Base-by-base conservation (phyloP, 2,329 filamentous ascomycete genomes). In the Akanthomyces lecanii region DNA sequence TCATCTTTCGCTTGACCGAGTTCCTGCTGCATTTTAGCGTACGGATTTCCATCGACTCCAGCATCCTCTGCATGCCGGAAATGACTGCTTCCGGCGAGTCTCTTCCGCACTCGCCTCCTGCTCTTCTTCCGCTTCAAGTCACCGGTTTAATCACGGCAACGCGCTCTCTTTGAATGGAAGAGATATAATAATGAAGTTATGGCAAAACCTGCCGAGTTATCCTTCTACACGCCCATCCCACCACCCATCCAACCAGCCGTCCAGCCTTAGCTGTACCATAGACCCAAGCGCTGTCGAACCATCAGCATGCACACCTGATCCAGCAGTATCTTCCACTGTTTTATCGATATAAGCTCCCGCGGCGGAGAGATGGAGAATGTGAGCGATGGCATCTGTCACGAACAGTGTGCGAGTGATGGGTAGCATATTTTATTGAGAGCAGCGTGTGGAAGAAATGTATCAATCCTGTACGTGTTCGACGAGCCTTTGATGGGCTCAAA, bases 241-340 rank as follows among this genome's bases (percentile, higher is more conserved):
- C 44, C 44, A 45, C 44, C 44, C 44, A 45, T 45, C 44, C 10
- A 45, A 48, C 56, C 56, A 59, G 30, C 56, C 56, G 30, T 47
- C 48, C 11, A 61, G 21, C 48, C 38, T 61, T 40, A 61, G 33
- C 16, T 53, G n/a, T 12, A 61, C 58, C 45, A 61, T 40, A 23
- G 38, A 11, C 14, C 58, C 58, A 28, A 61, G 45, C 30, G 30
- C 21, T 42, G 58, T 61, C n/a, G 58, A 42, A 36, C 58, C 45
- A 44, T 61, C 58, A 45, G 33, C 45, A 52, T 33, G 58, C 21
- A 61, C 47, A 21, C 25, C 38, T 44, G 33, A 47, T 25, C 50
- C 30, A 18, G 36, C 58, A 8, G 50, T 23, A 45, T 53, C 92
- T 75, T 98, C 94, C 33, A 74, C 67, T 16, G 74, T 65, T 28